Percentiles rank a stretch among this genome's conserved stretches.
These are phyloP conservation scores for Aspergillus felis DNA, from an alignment of 2,329 filamentous ascomycete species.

Conservation along the genomic window DNA sequence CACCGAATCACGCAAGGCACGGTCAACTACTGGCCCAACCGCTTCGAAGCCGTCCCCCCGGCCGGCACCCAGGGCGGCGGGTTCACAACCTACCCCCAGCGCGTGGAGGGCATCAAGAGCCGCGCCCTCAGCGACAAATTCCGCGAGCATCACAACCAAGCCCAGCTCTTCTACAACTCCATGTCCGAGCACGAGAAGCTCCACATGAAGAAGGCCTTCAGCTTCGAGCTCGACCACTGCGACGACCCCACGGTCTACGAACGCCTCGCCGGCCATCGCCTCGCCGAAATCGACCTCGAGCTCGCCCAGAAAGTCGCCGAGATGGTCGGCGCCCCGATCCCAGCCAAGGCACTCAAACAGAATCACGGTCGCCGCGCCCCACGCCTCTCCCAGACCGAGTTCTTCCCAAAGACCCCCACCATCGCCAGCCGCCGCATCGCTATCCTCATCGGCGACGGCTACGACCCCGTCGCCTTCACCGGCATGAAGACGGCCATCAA, in stretches of 20 bases:
- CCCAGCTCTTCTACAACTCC: background rate
- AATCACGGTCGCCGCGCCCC: slow-evolving; percentile 67
- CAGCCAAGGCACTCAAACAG: slow-evolving; percentile 45
- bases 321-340: slow-evolving; percentile 66
- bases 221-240: slow-evolving; percentile 49
- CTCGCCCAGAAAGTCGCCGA: slow-evolving; percentile 67
- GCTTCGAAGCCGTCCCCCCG: slow-evolving; percentile 61
- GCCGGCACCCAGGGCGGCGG: slow-evolving; percentile 60
- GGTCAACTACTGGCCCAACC: slow-evolving; percentile 78
- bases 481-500: slow-evolving; percentile 62
- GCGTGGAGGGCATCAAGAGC: slow-evolving; percentile 56
- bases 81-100: slow-evolving; percentile 58
- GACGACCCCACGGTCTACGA: slow-evolving; percentile 76
- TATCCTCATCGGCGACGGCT: slow-evolving; percentile 74
- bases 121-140: slow-evolving; percentile 37
- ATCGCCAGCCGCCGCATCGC: slow-evolving; percentile 70
- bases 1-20: slow-evolving; percentile 70
- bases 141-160: background rate
- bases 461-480: slow-evolving; percentile 62
- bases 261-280: slow-evolving; percentile 58
- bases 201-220: background rate
- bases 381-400: slow-evolving; percentile 63
- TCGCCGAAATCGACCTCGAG: slow-evolving; percentile 66
- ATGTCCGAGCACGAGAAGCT: background rate
- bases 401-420: slow-evolving; percentile 58